These are phyloP conservation scores for Yamadazyma buinensis DNA, from an alignment of 1,139 yeast genomes.

Conservation along the genomic window DNA sequence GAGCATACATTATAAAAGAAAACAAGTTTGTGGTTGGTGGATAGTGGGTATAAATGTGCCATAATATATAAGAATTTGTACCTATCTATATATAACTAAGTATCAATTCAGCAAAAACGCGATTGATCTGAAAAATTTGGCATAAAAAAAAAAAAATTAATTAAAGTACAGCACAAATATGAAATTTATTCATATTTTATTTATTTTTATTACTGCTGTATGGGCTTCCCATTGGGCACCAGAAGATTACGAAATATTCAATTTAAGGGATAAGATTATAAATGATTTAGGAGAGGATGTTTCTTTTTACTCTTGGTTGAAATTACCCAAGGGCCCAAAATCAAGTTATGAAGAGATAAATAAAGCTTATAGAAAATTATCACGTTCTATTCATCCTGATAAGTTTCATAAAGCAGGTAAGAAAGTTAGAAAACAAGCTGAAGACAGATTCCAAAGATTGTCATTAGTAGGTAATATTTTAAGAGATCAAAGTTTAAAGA, in stretches of 20 bases:
- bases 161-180: neutral
- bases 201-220: constrained; percentile 14
- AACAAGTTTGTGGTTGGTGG: constrained; percentile 27
- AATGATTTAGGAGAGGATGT: constrained; percentile 59
- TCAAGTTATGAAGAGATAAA: constrained; percentile 62
- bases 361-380: constrained; percentile 69
- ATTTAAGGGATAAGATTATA: constrained; percentile 62
- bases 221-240: constrained; percentile 36
- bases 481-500: constrained; percentile 56
- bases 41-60: constrained; percentile 34
- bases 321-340: constrained; percentile 46
- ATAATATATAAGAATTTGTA: constrained; percentile 10
- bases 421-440: constrained; percentile 44
- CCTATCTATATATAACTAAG: neutral
- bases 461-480: constrained; percentile 74
- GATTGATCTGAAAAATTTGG: constrained; percentile 1
- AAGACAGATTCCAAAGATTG: constrained; percentile 66
- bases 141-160: neutral
- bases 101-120: neutral
- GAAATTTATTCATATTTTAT: constrained; percentile 4
- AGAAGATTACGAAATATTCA: constrained; percentile 79
- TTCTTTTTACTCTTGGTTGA: constrained; percentile 70
- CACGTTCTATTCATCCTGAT: constrained; percentile 81
- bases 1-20: constrained; percentile 35
- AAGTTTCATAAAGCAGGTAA: constrained; percentile 45